Base-by-base conservation (phyloP, 345 rosid genomes). In the Pelargonium nanum region DNA sequence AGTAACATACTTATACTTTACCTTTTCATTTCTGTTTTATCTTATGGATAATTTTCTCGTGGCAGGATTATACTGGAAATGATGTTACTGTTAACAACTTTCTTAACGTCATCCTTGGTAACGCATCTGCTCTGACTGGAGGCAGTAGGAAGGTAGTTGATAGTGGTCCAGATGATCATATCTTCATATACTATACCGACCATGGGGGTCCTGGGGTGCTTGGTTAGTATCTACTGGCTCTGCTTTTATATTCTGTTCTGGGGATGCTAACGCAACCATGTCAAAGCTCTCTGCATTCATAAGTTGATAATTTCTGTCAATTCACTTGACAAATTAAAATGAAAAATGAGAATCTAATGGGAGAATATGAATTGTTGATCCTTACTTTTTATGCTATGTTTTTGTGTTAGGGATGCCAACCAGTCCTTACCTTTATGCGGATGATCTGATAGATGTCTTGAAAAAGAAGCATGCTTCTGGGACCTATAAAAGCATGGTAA, bases 131-230 rank as follows among this genome's bases (percentile, higher is more conserved):
- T 17, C 28, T 81, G 59, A 82, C 80, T 9, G 99, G 97, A 22
- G 99, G 97, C 24, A 90, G 95, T 24, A 91, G 97, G 34, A 88
- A 94, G 70, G 95, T 94, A 66, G 84, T 94, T 24, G 89, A 90
- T 70, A 94, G 89, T 60, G 91, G 96, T 63, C 95, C 96, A 0
- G 73, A 90, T 70, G 99, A 90, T 75, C 95, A 85, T 74, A 88
- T 94, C 63, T 94, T 94, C 78, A 77, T 90, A 22, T 88, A 74
- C 71, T 90, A 90, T 34, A 64, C 86, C 12, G 97, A 88, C 68
- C 97, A 94, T 71, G 99, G 97, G 5, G 96, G 97, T 71, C 95
- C 99, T 24, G 96, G 96, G 30, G 86, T 88, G 60, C 86, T 94
- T 17, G 97, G 99, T 94, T 58, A 75, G 97, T 82, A 68, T 17